Evolutionary conservation across 176 grass and related monocot species (phyloP).

Genomic region (Zea mays): Zm-B73-REFERENCE-NAM-5.0 NC_050101.1:123838001-123838500

Average conservation of each 20-base stretch:
- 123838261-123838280: constrained; percentile 6
- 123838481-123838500: not conserved
- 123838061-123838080: constrained; percentile 9
- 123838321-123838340: not conserved
- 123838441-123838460: not conserved
- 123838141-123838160: constrained; percentile 3
- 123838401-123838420: not conserved
- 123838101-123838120: not conserved
- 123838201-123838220: not conserved
- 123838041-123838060: not conserved
- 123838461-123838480: not conserved
- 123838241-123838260: constrained; percentile 6
- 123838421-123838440: not conserved
- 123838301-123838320: not conserved
- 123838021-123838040: constrained; percentile 1
- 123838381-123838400: not conserved
- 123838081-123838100: not conserved
- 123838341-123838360: not conserved
- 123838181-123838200: not conserved
- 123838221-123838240: not conserved
- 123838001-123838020: constrained; percentile 20
- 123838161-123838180: not conserved
- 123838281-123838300: not conserved
- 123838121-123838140: constrained; percentile 8
- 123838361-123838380: not conserved